Base-by-base conservation (phyloP, 345 rosid genomes). In the Acer negundo region DNA sequence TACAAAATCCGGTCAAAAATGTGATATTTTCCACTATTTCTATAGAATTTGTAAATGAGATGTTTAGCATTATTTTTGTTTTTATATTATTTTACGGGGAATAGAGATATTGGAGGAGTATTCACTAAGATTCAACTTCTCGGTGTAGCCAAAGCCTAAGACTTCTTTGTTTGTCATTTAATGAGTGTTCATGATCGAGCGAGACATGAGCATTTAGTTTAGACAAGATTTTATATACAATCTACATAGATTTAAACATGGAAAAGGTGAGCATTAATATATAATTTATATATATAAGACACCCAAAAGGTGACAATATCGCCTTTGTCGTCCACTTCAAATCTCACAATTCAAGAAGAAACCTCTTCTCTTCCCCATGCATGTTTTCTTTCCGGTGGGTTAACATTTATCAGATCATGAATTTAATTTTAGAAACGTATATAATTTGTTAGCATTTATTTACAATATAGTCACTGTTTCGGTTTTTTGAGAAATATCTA, bases 281-380 rank as follows among this genome's bases (percentile, higher is more conserved):
- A 46, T 46, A 61, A 62, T 24, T 70, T 13, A 16, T 4, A 4
- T 35, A 35, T 35, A 35, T 51, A 49, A 66, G 76, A 78, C 76
- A 69, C 40, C 77, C 74, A 77, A 79, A 81, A 77, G 82, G 70
- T 77, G 77, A 77, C 85, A 77, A 56, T 71, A 46, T 72, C 66
- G 69, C 86, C 81, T 80, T 85, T 85, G 82, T 85, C 84, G 42
- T 62, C 71, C 78, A 62, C 76, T 59, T 75, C 44, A 44, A 64
- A 20, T 49, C 67, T 67, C 77, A 61, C 75, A 66, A 78, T 78
- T 82, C 80, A 80, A 85, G n/a, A 65, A 73, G n/a, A 53, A 16
- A 53, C 58, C 58, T 53, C 58, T 46, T 46, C 26, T 42, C n/a
- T n/a, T 28, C 61, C 2, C 7, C n/a, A 17, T 53, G 64, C 23